phyloP scores from a whole-genome alignment of 179 eudicot genomes.

The Drosera spatulata region DNA sequence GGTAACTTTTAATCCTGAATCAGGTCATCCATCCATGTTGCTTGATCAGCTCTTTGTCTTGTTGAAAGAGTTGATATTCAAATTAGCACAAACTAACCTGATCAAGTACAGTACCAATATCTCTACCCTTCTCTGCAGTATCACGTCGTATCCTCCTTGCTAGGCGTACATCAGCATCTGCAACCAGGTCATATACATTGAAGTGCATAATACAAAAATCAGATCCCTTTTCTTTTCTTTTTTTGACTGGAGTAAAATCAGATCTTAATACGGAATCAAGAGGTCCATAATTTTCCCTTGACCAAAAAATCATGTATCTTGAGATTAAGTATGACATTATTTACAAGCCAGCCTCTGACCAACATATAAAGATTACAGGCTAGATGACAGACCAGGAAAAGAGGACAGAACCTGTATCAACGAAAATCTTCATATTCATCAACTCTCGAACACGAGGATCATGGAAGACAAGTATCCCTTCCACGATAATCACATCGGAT shows the following conservation, averaged over 20 bases:
- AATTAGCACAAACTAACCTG: constrained; percentile 41
- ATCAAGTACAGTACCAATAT: constrained; percentile 70
- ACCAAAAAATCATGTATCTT: no score
- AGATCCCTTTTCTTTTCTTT: background rate
- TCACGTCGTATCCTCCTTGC: constrained; percentile 97
- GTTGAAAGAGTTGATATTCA: background rate
- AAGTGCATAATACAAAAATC: background rate
- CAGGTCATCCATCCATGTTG: background rate
- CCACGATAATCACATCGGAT: constrained; percentile 88
- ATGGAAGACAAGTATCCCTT: constrained; percentile 89
- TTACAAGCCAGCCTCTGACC: background rate
- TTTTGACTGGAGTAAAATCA: constrained; percentile 2
- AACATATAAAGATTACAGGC: background rate
- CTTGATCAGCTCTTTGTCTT: background rate
- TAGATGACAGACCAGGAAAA: constrained; percentile 4
- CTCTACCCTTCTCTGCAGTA: constrained; percentile 77
- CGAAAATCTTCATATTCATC: constrained; percentile 97
- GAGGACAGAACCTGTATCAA: constrained; percentile 81
- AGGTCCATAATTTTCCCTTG: background rate
- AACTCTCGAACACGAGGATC: constrained; percentile 71
- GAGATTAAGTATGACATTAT: no score
- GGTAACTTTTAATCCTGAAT: background rate
- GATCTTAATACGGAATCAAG: background rate
- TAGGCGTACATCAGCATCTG: constrained; percentile 96
- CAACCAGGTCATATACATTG: constrained; percentile 13